Evolutionary conservation across 805 yeast species (phyloP).

Genomic region (Saccharomyces jurei): DNA sequence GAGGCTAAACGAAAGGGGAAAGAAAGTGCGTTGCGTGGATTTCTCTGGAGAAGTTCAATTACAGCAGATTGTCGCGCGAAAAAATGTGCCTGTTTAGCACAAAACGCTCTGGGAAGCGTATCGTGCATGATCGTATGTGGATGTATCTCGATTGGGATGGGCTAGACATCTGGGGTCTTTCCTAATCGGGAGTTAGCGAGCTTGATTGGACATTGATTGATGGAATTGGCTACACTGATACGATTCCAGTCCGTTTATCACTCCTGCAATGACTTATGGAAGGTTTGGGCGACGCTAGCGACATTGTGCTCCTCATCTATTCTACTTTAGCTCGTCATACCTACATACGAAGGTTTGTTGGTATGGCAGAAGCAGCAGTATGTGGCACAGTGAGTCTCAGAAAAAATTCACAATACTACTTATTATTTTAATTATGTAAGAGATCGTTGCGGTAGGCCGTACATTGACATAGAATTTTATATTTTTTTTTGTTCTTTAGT

Average conservation of each 20-base stretch:
- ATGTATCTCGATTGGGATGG: neutral
- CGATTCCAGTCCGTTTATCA: neutral
- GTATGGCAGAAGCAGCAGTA: neutral
- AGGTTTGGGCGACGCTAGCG: neutral
- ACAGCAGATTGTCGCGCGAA: neutral
- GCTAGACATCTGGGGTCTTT: neutral
- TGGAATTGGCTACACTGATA: neutral
- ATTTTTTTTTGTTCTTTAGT: neutral
- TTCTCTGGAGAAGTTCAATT: neutral
- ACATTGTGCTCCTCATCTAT: no score
- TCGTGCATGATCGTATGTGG: neutral
- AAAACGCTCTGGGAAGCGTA: neutral
- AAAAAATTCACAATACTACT: neutral
- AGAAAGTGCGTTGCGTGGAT: neutral
- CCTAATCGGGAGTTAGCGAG: neutral
- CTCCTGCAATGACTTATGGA: neutral
- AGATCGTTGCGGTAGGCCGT: neutral
- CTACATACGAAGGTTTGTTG: neutral
- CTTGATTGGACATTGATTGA: neutral
- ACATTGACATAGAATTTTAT: neutral
- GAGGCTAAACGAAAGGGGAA: neutral
- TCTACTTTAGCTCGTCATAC: neutral
- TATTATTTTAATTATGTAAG: neutral
- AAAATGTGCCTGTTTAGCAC: neutral
- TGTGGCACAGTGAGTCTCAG: neutral